Conservation (phyloP, 768 basidiomycete species). For the Cyclocybe cylindracea region DNA sequence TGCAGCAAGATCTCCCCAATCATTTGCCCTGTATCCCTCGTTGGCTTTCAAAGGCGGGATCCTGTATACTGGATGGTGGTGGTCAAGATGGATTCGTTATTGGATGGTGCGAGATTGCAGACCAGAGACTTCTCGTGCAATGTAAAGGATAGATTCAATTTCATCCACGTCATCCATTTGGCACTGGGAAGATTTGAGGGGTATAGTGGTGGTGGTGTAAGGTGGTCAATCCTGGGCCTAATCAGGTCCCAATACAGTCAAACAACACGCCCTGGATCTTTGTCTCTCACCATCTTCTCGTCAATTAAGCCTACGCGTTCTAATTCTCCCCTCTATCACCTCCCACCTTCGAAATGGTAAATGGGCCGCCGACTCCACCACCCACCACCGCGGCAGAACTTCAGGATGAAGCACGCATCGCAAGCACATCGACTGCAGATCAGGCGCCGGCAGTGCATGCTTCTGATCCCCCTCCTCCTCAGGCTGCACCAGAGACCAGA, state of each 20-base stretch:
- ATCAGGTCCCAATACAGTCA: too few species aligned
- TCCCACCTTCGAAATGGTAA: constrained; percentile 41
- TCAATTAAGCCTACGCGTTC: not conserved
- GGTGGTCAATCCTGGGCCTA: too few species aligned
- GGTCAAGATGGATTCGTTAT: constrained; percentile 1
- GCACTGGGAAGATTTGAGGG: not conserved
- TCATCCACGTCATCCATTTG: constrained; percentile 66
- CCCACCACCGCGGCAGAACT: constrained; percentile 58
- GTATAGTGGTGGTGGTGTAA: too few species aligned
- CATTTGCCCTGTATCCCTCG: constrained; percentile 88
- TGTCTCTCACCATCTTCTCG: too few species aligned
- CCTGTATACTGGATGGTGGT: constrained; percentile 68
- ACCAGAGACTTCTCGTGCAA: constrained; percentile 92
- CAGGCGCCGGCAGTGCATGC: not conserved
- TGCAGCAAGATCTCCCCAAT: constrained; percentile 85
- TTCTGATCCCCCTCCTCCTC: constrained; percentile 13
- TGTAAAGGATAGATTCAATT: constrained; percentile 87
- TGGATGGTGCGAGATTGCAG: constrained; percentile 16
- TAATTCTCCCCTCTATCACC: not conserved
- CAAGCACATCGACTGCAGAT: constrained; percentile 13
- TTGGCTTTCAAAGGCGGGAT: constrained; percentile 86
- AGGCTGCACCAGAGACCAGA: constrained; percentile 14
- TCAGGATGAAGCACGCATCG: constrained; percentile 46
- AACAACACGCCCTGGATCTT: too few species aligned
- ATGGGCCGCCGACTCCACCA: constrained; percentile 66